phyloP scores from a whole-genome alignment of 768 basidiomycete genomes.

The Trametes elegans region DNA sequence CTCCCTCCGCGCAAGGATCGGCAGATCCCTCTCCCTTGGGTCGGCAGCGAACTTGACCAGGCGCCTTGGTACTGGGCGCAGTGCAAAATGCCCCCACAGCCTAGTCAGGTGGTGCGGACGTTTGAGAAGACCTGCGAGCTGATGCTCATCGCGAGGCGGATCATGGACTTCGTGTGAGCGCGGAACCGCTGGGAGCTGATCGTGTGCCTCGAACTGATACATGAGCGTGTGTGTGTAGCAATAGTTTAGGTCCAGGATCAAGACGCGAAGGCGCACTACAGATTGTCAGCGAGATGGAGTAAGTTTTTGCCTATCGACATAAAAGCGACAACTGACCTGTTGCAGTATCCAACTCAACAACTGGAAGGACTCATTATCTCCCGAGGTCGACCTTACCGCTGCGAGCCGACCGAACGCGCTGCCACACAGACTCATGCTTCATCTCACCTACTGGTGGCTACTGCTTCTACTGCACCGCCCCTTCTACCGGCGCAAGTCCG shows the following conservation, averaged over 20 bases:
- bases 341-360: constrained; percentile 27
- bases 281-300: constrained; percentile 55
- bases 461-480: constrained; percentile 62
- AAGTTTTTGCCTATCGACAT: constrained; percentile 16
- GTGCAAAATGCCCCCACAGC: constrained; percentile 40
- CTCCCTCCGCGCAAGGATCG: constrained; percentile 36
- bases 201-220: not conserved
- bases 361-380: constrained; percentile 39
- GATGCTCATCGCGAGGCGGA: constrained; percentile 45
- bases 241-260: constrained; percentile 41
- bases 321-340: not conserved
- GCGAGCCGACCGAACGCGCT: constrained; percentile 46
- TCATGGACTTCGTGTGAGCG: constrained; percentile 55
- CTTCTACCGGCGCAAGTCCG: constrained; percentile 34
- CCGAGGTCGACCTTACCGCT: constrained; percentile 50
- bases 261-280: constrained; percentile 43
- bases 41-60: constrained; percentile 49
- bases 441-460: constrained; percentile 56
- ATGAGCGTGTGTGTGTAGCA: constrained; percentile 30
- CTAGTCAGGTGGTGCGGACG: constrained; percentile 31
- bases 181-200: not conserved
- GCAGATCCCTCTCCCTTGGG: constrained; percentile 45
- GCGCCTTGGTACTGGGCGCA: constrained; percentile 44
- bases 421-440: constrained; percentile 55
- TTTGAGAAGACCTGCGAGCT: constrained; percentile 51